Percentiles rank a stretch among this genome's conserved stretches.
Conservation (phyloP, 192 early-diverging fungal species). For the Mortierella alpina region DNA sequence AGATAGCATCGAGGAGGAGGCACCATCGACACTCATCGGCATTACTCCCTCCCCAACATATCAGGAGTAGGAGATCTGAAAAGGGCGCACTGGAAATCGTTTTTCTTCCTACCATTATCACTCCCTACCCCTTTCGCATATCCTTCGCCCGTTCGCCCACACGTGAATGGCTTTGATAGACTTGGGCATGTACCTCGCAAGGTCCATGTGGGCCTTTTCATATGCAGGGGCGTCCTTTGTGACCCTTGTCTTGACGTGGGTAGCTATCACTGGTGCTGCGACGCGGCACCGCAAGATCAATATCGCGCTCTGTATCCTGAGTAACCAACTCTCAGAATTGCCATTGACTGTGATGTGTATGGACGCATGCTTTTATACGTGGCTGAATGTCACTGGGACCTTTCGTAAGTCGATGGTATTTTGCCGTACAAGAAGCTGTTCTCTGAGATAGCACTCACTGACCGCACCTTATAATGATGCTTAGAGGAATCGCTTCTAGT, state of each 20-base stretch:
- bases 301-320: constrained; percentile 26
- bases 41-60: not conserved
- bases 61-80: not conserved
- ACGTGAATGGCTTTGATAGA: constrained; percentile 10
- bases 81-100: not conserved
- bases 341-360: constrained; percentile 35
- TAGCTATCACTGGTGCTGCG: constrained; percentile 33
- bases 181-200: constrained; percentile 32
- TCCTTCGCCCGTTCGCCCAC: no score
- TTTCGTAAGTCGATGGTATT: constrained; percentile 23
- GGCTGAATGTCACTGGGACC: constrained; percentile 44
- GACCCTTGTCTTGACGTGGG: constrained; percentile 35
- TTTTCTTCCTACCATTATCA: not conserved
- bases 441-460: not conserved
- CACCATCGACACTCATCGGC: not conserved
- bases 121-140: not conserved
- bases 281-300: constrained; percentile 34
- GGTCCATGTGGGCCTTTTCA: constrained; percentile 35
- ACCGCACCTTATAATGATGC: not conserved
- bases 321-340: constrained; percentile 37
- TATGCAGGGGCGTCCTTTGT: constrained; percentile 34
- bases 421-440: not conserved
- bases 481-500: constrained; percentile 45
- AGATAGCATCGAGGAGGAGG: constrained; percentile 1
- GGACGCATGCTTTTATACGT: constrained; percentile 48